Conservation (phyloP, 1,284 basidiomycete species). For the Stygiomarasmius scandens region DNA sequence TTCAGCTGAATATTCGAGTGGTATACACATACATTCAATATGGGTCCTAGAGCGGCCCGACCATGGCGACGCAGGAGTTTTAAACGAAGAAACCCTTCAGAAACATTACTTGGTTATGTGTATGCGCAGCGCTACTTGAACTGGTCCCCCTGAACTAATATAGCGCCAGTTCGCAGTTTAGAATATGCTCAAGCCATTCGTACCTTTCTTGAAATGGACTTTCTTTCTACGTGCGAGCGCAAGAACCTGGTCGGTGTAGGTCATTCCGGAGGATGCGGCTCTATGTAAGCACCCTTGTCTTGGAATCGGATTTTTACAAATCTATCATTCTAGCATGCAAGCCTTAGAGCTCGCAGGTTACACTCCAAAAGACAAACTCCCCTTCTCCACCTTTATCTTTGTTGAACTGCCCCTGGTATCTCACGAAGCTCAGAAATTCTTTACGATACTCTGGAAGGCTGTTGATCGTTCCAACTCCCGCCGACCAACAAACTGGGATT, state of each 20-base stretch:
- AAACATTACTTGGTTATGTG: slow-evolving; percentile 19
- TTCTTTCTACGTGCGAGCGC: slow-evolving; percentile 16
- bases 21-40: slow-evolving; percentile 12
- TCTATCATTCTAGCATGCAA: slow-evolving; percentile 9
- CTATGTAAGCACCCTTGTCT: slow-evolving; percentile 11
- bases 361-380: slow-evolving; percentile 10
- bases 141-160: not conserved
- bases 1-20: not conserved
- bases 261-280: slow-evolving; percentile 22
- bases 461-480: slow-evolving; percentile 17
- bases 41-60: slow-evolving; percentile 23
- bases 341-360: slow-evolving; percentile 7
- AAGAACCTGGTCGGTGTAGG: slow-evolving; percentile 19
- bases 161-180: slow-evolving; percentile 16
- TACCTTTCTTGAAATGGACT: slow-evolving; percentile 17
- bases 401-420: slow-evolving; percentile 20
- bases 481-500: slow-evolving; percentile 17
- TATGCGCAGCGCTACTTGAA: not conserved
- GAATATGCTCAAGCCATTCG: slow-evolving; percentile 21
- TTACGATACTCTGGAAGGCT: slow-evolving; percentile 11
- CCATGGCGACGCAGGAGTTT: slow-evolving; percentile 18
- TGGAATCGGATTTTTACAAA: not conserved
- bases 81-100: slow-evolving; percentile 20
- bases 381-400: slow-evolving; percentile 12
- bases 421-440: slow-evolving; percentile 14